Percentiles rank a stretch among this genome's conserved stretches.
These are phyloP conservation scores for Penicillium tannophilum DNA, from an alignment of 495 filamentous ascomycete species.

Conservation along the genomic window DNA sequence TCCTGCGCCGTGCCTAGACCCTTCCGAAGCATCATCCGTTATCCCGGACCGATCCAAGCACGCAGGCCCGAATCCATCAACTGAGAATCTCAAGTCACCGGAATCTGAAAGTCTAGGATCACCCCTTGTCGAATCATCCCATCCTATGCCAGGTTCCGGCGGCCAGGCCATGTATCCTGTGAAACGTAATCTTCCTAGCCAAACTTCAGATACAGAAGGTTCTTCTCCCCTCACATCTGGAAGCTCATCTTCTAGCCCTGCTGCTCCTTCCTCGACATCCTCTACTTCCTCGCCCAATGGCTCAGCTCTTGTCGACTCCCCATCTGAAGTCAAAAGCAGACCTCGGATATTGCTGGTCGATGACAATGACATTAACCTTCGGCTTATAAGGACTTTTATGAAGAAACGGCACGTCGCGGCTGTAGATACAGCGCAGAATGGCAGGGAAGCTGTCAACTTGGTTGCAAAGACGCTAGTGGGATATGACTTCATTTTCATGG, in stretches of 20 bases:
- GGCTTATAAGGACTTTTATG: slow-evolving; percentile 60
- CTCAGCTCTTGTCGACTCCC: background rate
- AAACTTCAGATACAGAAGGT: background rate
- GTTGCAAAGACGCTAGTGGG: slow-evolving; percentile 35
- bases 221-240: background rate
- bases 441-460: slow-evolving; percentile 48
- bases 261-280: background rate
- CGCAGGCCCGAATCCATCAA: background rate
- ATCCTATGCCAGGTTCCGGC: background rate
- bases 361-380: slow-evolving; percentile 73
- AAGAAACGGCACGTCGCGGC: slow-evolving; percentile 40
- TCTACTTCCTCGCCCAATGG: background rate
- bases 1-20: background rate
- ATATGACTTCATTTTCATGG: slow-evolving; percentile 60
- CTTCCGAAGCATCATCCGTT: background rate
- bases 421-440: slow-evolving; percentile 50
- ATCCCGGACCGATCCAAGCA: background rate
- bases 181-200: background rate
- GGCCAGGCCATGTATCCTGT: background rate
- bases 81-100: background rate
- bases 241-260: background rate
- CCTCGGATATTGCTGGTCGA: slow-evolving; percentile 63
- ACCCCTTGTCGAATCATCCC: too few species aligned
- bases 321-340: background rate
- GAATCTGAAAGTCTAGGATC: background rate